A percentile compares a stretch with the other conserved stretches of the same genome.
phyloP scores from a whole-genome alignment of 2,329 filamentous ascomycete genomes.

The Hymenoscyphus salicellus region DNA sequence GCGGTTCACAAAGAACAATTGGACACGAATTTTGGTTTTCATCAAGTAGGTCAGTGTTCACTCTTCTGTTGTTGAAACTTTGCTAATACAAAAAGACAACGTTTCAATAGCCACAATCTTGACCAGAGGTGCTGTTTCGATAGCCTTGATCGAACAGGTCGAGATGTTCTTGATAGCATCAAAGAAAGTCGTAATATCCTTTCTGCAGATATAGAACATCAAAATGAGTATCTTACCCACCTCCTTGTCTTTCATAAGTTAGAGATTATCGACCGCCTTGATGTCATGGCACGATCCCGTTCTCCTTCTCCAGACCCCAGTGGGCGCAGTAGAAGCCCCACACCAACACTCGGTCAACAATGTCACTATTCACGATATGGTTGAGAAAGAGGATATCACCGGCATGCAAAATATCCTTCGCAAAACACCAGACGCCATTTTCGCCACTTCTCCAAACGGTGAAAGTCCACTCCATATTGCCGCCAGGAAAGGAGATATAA shows the following conservation, averaged over 20 bases:
- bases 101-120: constrained; percentile 3
- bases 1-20: too few relatives aligned
- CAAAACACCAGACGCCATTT: too few relatives aligned
- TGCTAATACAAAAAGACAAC: background rate
- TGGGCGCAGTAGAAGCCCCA: too few relatives aligned
- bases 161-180: constrained; percentile 7
- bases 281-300: constrained; percentile 3
- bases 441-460: too few relatives aligned
- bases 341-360: too few relatives aligned
- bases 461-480: too few relatives aligned
- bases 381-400: too few relatives aligned
- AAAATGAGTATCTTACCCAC: constrained; percentile 8
- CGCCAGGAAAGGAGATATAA: too few relatives aligned
- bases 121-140: constrained; percentile 8
- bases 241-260: background rate
- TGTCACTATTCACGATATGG: too few relatives aligned
- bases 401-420: too few relatives aligned
- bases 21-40: too few relatives aligned
- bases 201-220: constrained; percentile 1
- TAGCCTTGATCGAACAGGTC: constrained; percentile 8
- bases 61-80: background rate
- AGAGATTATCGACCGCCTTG: constrained; percentile 8
- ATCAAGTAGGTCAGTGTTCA: too few relatives aligned
- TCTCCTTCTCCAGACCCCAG: background rate
- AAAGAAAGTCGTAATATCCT: constrained; percentile 5